Base-by-base conservation (phyloP, 2,329 filamentous ascomycete genomes). In the Ophiostoma novo-ulmi region DNA sequence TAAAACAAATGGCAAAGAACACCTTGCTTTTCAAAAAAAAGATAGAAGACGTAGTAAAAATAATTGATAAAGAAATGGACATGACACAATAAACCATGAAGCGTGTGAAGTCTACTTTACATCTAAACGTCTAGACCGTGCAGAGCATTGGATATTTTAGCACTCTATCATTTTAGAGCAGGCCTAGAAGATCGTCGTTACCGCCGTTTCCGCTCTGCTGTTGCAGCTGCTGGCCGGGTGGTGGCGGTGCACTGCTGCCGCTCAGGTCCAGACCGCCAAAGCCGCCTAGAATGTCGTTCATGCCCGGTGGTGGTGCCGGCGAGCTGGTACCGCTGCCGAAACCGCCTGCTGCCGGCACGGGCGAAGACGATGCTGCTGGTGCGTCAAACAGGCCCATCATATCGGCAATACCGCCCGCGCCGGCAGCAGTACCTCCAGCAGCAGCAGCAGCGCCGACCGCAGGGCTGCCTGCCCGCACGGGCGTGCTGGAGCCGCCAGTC, bases 201-300 rank as follows among this genome's bases (percentile, higher is more conserved):
- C 44, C 44, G 38, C 41, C 82, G 77, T 67, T 76, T 74, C 75
- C 75, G 78, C 73, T 13, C 58, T 82, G 81, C 73, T 35, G 78
- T 65, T 80, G 80, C 75, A 79, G 78, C 76, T 91, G 86, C 78
- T 87, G 85, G 13, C 83, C 82, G 5, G 90, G 83, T 20, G 90
- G 89, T 41, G 90, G 85, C 22, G 91, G 88, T 74, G 89, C 87
- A 74, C 82, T 81, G 58, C 58, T 58, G 44, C 87, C 88, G 66
- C 88, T 86, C 77, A 99, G 83, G 80, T 92, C 89, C 81, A 99
- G 83, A 5, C 88, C 88, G 38, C 89, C 91, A 77, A 99, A 96
- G 0, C 94, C 94, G 77, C 93, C 93, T 84, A 97, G 90, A 76
- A 99, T 82, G 80, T 98, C 94, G 74, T 92, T 91, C 84, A 97